A percentile compares a stretch with the other conserved stretches of the same genome.
phyloP scores from a whole-genome alignment of 2,329 filamentous ascomycete genomes.

The Westerdykella ornata region DNA sequence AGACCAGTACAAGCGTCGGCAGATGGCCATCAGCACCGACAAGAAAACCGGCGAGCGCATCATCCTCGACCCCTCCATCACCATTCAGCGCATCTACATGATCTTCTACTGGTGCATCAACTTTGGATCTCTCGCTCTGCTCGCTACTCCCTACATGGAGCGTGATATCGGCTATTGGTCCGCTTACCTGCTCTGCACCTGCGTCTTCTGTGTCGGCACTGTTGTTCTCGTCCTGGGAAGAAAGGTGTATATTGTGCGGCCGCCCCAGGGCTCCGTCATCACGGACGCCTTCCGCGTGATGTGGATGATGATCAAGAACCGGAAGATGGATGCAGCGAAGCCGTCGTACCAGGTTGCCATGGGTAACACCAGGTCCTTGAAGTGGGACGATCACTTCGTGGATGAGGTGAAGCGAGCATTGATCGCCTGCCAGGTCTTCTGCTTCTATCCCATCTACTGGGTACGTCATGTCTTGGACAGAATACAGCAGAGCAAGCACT shows the following conservation, averaged over 20 bases:
- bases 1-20: conserved; percentile 42
- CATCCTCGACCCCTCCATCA: conserved; percentile 44
- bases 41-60: conserved; percentile 42
- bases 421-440: conserved; percentile 62
- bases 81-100: conserved; percentile 47
- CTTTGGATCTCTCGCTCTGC: conserved; percentile 59
- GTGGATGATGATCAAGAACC: conserved; percentile 50
- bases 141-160: conserved; percentile 67
- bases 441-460: conserved; percentile 45
- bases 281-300: conserved; percentile 52
- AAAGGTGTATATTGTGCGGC: conserved; percentile 36
- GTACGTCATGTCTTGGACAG: not conserved
- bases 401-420: conserved; percentile 64
- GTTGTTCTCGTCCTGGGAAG: conserved; percentile 42
- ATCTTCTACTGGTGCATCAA: conserved; percentile 71
- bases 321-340: conserved; percentile 58
- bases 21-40: conserved; percentile 39
- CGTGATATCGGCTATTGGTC: conserved; percentile 64
- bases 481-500: not conserved
- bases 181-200: conserved; percentile 57
- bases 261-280: conserved; percentile 35
- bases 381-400: conserved; percentile 66
- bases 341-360: conserved; percentile 56
- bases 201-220: conserved; percentile 60
- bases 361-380: conserved; percentile 37